phyloP scores from a whole-genome alignment of 1,139 yeast genomes.

The Tardiomyces digboiensis region DNA sequence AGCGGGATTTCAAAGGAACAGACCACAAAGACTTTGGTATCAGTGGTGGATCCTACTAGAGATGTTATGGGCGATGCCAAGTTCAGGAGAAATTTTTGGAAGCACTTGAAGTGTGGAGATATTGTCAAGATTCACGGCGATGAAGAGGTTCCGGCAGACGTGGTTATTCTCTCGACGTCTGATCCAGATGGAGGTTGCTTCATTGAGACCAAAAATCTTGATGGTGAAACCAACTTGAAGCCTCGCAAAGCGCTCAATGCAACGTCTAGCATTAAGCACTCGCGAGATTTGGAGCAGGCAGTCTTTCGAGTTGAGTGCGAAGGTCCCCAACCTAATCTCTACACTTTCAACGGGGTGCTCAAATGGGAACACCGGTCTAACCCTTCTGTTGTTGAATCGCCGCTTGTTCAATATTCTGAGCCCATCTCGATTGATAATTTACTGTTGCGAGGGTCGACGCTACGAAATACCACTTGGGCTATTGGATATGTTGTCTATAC shows the following conservation, averaged over 20 bases:
- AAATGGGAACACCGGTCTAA: conserved; percentile 35
- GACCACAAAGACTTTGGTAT: conserved; percentile 12
- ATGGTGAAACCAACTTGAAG: conserved; percentile 94
- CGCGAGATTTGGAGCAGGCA: conserved; percentile 61
- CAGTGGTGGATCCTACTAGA: conserved; percentile 26
- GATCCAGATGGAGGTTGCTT: conserved; percentile 88
- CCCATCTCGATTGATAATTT: conserved; percentile 71
- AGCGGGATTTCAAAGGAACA: not conserved
- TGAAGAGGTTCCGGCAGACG: conserved; percentile 92
- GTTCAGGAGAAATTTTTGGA: conserved; percentile 74
- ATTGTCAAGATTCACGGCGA: conserved; percentile 73
- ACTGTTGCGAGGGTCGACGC: conserved; percentile 78
- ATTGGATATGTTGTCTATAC: conserved; percentile 87
- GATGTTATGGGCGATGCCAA: conserved; percentile 27
- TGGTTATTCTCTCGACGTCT: conserved; percentile 69
- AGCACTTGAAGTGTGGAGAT: conserved; percentile 83
- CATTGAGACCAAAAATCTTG: conserved; percentile 88
- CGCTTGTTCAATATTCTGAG: too few species aligned
- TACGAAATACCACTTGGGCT: conserved; percentile 92
- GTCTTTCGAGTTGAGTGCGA: conserved; percentile 84
- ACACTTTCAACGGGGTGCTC: conserved; percentile 71
- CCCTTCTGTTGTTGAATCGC: too few species aligned
- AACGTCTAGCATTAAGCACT: conserved; percentile 52
- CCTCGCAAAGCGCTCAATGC: conserved; percentile 44
- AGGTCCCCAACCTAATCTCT: conserved; percentile 78